A percentile compares a stretch with the other conserved stretches of the same genome.
Conservation (phyloP, 2,329 filamentous ascomycete species). For the Dactylonectria estremocensis region DNA sequence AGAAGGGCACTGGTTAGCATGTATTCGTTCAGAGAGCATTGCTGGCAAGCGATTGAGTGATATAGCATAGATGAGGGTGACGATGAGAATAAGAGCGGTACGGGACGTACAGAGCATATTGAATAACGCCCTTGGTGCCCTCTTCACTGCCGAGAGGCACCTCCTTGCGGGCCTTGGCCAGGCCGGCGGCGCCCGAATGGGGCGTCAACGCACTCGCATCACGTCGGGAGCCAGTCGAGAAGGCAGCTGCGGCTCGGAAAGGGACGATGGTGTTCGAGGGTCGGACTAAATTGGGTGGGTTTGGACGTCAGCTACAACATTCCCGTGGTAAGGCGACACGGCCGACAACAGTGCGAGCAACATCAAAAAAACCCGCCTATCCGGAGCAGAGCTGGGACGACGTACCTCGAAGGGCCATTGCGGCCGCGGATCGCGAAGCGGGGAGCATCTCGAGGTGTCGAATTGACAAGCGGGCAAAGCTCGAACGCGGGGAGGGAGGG, state of each 20-base stretch:
- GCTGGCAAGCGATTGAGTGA: not conserved
- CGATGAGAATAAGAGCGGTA: not conserved
- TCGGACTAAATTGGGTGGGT: slow-evolving; percentile 67
- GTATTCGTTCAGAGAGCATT: not conserved
- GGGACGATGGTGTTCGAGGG: slow-evolving; percentile 75
- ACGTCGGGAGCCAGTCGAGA: slow-evolving; percentile 76
- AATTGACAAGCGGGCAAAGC: slow-evolving; percentile 33
- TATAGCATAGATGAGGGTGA: not conserved
- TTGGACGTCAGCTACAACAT: slow-evolving; percentile 25
- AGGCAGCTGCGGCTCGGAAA: slow-evolving; percentile 74
- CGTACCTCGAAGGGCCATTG: slow-evolving; percentile 68
- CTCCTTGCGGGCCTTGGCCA: slow-evolving; percentile 75
- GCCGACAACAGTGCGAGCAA: slow-evolving; percentile 23
- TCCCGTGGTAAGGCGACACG: not conserved
- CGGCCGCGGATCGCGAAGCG: slow-evolving; percentile 66
- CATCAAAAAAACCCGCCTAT: slow-evolving; percentile 41
- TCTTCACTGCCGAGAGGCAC: slow-evolving; percentile 85
- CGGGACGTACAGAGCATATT: slow-evolving; percentile 85
- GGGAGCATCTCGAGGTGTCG: slow-evolving; percentile 59
- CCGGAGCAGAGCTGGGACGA: slow-evolving; percentile 22
- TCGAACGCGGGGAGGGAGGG: slow-evolving; percentile 35
- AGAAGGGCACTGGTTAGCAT: slow-evolving; percentile 24
- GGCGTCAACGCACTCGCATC: slow-evolving; percentile 73
- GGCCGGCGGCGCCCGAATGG: slow-evolving; percentile 67
- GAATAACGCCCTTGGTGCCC: slow-evolving; percentile 82